phyloP scores from a whole-genome alignment of 2,329 filamentous ascomycete species.

The Fusarium denticulatum region DNA sequence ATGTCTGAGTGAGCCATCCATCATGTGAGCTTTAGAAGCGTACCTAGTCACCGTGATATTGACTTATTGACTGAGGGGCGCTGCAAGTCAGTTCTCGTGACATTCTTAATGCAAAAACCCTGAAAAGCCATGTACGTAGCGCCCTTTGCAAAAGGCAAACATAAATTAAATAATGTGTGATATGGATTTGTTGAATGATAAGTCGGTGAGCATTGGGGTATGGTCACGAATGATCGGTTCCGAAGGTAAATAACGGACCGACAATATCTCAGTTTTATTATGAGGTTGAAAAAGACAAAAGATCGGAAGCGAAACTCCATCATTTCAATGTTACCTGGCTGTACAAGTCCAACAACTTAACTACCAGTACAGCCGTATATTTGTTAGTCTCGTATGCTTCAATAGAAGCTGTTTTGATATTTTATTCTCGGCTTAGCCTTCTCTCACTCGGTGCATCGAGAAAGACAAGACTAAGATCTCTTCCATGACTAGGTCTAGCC shows the following conservation, averaged over 20 bases:
- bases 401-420: background rate
- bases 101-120: conserved; percentile 24
- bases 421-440: background rate
- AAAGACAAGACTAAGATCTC: background rate
- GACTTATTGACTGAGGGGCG: background rate
- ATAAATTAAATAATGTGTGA: background rate
- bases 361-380: background rate
- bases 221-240: conserved; percentile 4
- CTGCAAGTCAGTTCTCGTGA: conserved; percentile 20
- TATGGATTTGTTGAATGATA: background rate
- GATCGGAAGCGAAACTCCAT: background rate
- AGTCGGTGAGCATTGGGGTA: conserved; percentile 18
- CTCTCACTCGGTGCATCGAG: background rate
- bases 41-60: background rate
- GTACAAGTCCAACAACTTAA: background rate
- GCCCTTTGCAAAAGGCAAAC: background rate
- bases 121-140: background rate
- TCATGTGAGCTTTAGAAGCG: background rate
- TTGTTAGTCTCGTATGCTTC: background rate
- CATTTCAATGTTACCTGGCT: background rate
- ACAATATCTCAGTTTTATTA: background rate
- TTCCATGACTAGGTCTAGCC: conserved; percentile 1
- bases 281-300: background rate
- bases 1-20: background rate
- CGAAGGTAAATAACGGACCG: background rate